Evolutionary conservation across 2,329 filamentous ascomycete genomes (phyloP).

Genomic region (Byssothecium circinans): DNA sequence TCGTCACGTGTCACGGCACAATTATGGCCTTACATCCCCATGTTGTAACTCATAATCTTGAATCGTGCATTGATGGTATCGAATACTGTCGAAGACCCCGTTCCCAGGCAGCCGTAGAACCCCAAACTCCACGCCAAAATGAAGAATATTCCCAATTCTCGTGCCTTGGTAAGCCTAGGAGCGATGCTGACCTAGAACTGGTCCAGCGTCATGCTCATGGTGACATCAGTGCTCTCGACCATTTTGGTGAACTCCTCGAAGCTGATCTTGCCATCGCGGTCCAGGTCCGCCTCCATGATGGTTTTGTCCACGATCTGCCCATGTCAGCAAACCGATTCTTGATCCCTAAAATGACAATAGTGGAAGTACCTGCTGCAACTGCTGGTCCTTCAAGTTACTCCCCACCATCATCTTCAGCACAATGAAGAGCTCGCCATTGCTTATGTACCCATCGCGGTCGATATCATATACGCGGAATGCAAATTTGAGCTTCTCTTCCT

Average conservation of each 20-base stretch:
- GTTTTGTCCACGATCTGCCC: constrained; percentile 98
- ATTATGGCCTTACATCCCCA: no score
- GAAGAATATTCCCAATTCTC: constrained; percentile 21
- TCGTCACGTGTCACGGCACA: no score
- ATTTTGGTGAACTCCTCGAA: constrained; percentile 99
- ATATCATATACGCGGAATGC: constrained; percentile 99
- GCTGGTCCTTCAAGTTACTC: constrained; percentile 97
- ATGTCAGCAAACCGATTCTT: constrained; percentile 13
- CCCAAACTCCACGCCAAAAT: constrained; percentile 40
- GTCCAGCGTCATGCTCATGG: constrained; percentile 69
- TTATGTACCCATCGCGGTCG: constrained; percentile 96
- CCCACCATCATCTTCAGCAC: constrained; percentile 99
- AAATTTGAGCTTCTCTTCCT: constrained; percentile 96
- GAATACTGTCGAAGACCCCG: constrained; percentile 22
- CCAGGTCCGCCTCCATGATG: constrained; percentile 98
- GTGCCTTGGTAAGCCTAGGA: constrained; percentile 15
- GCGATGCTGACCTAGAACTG: constrained; percentile 44
- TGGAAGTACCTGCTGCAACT: constrained; percentile 74
- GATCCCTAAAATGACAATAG: background rate
- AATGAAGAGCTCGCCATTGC: constrained; percentile 98
- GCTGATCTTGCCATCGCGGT: constrained; percentile 96
- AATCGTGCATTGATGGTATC: constrained; percentile 31
- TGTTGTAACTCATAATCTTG: background rate
- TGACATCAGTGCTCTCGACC: constrained; percentile 88
- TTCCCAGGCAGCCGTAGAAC: constrained; percentile 20